Evolutionary conservation across 129 eudicot species (phyloP).

Genomic region (Pseudognaphalium luteoalbum): DNA sequence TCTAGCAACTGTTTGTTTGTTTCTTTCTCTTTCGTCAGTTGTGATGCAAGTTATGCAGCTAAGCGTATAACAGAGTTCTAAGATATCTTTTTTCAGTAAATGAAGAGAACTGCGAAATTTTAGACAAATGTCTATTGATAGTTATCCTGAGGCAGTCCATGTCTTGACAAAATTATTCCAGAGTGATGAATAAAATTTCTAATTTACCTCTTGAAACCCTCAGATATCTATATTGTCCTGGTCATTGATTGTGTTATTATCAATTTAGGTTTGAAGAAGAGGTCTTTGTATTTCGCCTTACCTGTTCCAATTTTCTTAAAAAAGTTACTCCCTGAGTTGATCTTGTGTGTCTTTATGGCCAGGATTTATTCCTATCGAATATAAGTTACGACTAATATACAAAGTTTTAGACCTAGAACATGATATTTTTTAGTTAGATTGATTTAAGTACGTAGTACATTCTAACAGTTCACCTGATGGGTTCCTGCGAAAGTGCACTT

Average conservation of each 20-base stretch:
- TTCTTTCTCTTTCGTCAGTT: neutral
- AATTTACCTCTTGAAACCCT: neutral
- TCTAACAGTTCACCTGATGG: neutral
- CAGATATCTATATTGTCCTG: neutral
- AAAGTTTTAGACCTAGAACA: neutral
- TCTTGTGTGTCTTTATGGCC: neutral
- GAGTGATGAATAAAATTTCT: neutral
- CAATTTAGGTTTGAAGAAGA: neutral
- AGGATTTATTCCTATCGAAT: neutral
- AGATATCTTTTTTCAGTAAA: neutral
- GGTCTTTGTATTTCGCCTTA: neutral
- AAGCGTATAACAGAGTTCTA: neutral
- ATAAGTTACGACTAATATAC: neutral
- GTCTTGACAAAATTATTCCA: neutral
- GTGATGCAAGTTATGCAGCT: conserved; percentile 3
- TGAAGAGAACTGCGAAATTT: neutral
- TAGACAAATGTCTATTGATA: neutral
- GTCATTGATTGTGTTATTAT: neutral
- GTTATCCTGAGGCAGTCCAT: neutral
- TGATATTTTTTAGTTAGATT: neutral
- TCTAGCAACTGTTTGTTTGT: conserved; percentile 1
- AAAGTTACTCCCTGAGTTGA: neutral
- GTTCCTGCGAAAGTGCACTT: neutral
- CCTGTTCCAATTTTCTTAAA: neutral
- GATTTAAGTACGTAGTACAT: neutral